phyloP scores from a whole-genome alignment of 176 grass and related monocot species.

The Puccinellia tenuiflora region DNA sequence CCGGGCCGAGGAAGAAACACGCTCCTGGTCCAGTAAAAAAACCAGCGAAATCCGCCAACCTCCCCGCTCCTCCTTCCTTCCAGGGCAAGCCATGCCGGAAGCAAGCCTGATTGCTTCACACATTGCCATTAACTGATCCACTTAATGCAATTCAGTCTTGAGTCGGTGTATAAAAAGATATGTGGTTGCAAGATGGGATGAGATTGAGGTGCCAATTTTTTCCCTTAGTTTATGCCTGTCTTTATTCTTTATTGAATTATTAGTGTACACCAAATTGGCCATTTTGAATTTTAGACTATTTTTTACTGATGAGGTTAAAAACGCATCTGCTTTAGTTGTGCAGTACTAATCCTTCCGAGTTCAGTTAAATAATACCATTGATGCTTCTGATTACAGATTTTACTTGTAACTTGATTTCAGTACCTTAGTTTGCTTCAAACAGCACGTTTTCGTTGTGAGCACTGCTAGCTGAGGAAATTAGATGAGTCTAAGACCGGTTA shows the following conservation, averaged over 20 bases:
- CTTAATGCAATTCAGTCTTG: not conserved
- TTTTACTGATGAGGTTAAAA: not conserved
- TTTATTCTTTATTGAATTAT: not conserved
- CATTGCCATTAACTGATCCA: not conserved
- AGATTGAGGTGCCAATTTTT: not conserved
- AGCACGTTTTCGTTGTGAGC: not conserved
- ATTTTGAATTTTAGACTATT: not conserved
- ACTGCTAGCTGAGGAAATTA: not conserved
- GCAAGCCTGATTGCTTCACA: not conserved
- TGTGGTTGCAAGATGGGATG: not conserved
- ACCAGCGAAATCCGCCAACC: not conserved
- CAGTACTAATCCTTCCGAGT: not conserved
- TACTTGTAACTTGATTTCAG: not conserved
- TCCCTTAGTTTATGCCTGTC: not conserved
- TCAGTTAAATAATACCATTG: no score
- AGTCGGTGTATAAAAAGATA: not conserved
- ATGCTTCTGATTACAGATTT: not conserved
- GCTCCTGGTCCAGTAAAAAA: not conserved
- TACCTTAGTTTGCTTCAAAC: not conserved
- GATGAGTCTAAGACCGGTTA: not conserved
- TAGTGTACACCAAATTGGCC: not conserved
- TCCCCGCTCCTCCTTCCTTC: not conserved
- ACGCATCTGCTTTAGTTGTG: not conserved
- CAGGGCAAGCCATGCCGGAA: constrained; percentile 22
- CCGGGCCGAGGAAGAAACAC: not conserved